Base-by-base conservation (phyloP, 106 monocot species). In the Allium sativum region DNA sequence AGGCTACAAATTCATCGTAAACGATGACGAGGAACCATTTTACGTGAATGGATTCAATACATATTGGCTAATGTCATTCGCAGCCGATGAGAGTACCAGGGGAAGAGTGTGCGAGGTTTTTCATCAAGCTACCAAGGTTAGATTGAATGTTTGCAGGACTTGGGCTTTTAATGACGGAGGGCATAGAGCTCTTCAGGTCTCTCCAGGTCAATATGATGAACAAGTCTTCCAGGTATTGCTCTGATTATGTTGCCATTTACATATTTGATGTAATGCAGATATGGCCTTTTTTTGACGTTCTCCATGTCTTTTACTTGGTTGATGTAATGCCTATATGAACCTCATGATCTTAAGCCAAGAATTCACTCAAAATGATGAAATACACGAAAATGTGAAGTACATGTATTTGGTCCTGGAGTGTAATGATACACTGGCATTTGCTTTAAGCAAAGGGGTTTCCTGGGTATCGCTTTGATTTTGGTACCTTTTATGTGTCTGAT, bases 161-260 rank as follows among this genome's bases (percentile, higher is more conserved):
- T 90, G 94, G 94, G 89, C 81, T 45, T 94, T 94, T 73, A 86
- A 83, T 56, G 86, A 90, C 55, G 94, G 74, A 5, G 75, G 86
- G 0, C 83, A 78, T 76, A 57, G 78, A 47, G 89, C 89, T 14
- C 94, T 94, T n/a, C 89, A 90, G 77, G 65, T 68, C 3, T 70
- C 80, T 43, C 89, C 86, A 17, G 74, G 67, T 10, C 65, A 81
- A 12, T 86, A 94, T 44, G 86, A 90, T 42, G 89, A 94, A 50
- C 70, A 81, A 9, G 86, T 94, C 1, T 90, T 94, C 63, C 65
- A 84, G 94, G 89, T 93, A 74, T 8, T 19, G 1, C 55, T 55
- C 18, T 20, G 55, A 48, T 22, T 8, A 19, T 9, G 10, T 45
- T 14, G 1, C 45, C 18, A 5, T 72, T 3, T 60, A 2, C 31